Evolutionary conservation across 2,329 filamentous ascomycete species (phyloP).

Genomic region (Torrubiella hemipterigena): DNA sequence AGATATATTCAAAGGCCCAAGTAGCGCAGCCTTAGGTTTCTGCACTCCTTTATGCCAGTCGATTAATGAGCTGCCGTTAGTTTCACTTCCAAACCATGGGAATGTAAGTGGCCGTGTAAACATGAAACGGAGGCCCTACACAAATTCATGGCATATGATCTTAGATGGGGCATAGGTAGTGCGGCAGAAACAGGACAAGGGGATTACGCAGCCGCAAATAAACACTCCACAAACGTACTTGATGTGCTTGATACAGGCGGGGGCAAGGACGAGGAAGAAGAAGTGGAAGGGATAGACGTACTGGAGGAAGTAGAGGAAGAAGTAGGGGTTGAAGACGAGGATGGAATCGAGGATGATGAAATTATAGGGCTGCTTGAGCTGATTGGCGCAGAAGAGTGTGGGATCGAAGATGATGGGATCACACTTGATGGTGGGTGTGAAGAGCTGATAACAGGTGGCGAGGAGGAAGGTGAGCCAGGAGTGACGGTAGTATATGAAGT

Average conservation of each 20-base stretch:
- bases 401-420: constrained; percentile 2
- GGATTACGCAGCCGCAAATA: background rate
- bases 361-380: constrained; percentile 4
- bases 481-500: constrained; percentile 1
- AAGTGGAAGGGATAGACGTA: constrained; percentile 4
- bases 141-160: no score
- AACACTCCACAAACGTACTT: background rate
- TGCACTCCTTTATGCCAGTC: no score
- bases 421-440: background rate
- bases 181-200: constrained; percentile 1
- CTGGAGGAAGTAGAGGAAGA: constrained; percentile 13
- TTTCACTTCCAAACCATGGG: no score
- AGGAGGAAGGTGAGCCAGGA: background rate
- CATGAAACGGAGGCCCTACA: no score
- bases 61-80: no score
- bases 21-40: no score
- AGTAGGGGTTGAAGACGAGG: constrained; percentile 17
- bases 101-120: no score
- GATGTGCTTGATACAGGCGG: background rate
- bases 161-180: no score
- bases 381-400: constrained; percentile 6
- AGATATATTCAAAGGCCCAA: no score
- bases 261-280: constrained; percentile 10
- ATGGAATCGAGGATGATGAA: constrained; percentile 13
- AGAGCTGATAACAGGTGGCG: background rate